Percentiles rank a stretch among this genome's conserved stretches.
Evolutionary conservation across 1,284 basidiomycete genomes (phyloP).

Genomic region (Schizopora paradoxa): DNA sequence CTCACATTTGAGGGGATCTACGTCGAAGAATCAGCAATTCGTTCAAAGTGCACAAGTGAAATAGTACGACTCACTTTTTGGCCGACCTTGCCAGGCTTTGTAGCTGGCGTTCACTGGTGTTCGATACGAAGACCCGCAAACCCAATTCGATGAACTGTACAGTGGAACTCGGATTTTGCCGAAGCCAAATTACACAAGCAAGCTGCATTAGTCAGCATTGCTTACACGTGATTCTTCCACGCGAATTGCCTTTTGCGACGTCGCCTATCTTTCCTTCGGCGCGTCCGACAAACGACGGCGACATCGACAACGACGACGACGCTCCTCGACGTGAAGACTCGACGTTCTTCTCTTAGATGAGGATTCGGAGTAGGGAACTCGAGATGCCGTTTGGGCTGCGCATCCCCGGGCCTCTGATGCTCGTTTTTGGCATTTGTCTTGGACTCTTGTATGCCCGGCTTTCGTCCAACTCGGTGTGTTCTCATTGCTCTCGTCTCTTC

Average conservation of each 20-base stretch:
- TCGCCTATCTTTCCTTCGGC: background rate
- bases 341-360: too few relatives aligned
- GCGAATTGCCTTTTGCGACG: too few relatives aligned
- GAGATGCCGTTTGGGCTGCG: constrained; percentile 4
- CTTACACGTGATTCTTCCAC: too few relatives aligned
- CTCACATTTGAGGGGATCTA: constrained; percentile 14
- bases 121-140: background rate
- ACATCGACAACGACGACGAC: background rate
- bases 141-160: constrained; percentile 1
- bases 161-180: background rate
- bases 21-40: background rate
- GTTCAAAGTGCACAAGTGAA: background rate
- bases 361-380: background rate
- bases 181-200: background rate
- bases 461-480: background rate
- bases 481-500: background rate
- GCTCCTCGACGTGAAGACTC: constrained; percentile 7
- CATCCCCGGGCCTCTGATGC: constrained; percentile 13
- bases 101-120: background rate
- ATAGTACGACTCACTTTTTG: constrained; percentile 11
- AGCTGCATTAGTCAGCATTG: too few relatives aligned
- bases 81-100: background rate
- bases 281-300: background rate
- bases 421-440: constrained; percentile 14
- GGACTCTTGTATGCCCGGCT: constrained; percentile 17